Evolutionary conservation across 2,329 filamentous ascomycete species (phyloP).

Genomic region (Fulvia fulva): DNA sequence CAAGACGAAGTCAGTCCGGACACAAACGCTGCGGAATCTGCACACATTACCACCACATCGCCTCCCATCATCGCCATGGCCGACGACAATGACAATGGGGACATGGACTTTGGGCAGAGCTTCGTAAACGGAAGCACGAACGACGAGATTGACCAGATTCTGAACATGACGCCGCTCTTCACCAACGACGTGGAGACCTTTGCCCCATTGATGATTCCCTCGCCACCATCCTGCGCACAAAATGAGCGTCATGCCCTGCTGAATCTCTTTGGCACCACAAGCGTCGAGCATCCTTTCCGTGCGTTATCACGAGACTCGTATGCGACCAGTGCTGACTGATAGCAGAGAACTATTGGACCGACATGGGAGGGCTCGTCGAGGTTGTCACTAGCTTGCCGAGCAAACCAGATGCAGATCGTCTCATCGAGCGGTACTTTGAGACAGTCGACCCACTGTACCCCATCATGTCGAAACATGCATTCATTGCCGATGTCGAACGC

Average conservation of each 20-base stretch:
- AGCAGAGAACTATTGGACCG: conserved; percentile 9
- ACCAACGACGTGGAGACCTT: background rate
- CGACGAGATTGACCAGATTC: background rate
- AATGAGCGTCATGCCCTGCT: background rate
- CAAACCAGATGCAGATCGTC: conserved; percentile 5
- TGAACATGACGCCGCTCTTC: background rate
- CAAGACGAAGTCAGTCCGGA: background rate
- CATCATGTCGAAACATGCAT: background rate
- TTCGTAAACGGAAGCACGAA: background rate
- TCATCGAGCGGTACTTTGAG: conserved; percentile 8
- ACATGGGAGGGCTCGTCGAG: conserved; percentile 5
- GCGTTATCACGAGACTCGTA: background rate
- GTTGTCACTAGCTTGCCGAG: conserved; percentile 7
- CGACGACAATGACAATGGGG: background rate
- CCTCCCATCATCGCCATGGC: background rate
- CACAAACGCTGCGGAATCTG: background rate
- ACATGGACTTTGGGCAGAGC: background rate
- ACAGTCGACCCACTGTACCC: conserved; percentile 11
- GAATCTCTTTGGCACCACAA: background rate
- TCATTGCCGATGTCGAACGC: background rate
- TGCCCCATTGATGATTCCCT: background rate
- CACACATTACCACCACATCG: background rate
- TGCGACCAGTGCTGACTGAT: background rate
- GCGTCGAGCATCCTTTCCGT: background rate
- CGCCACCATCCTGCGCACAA: background rate